These are phyloP conservation scores for Apiospora phragmitis DNA, from an alignment of 2,329 filamentous ascomycete genomes.

Conservation along the genomic window DNA sequence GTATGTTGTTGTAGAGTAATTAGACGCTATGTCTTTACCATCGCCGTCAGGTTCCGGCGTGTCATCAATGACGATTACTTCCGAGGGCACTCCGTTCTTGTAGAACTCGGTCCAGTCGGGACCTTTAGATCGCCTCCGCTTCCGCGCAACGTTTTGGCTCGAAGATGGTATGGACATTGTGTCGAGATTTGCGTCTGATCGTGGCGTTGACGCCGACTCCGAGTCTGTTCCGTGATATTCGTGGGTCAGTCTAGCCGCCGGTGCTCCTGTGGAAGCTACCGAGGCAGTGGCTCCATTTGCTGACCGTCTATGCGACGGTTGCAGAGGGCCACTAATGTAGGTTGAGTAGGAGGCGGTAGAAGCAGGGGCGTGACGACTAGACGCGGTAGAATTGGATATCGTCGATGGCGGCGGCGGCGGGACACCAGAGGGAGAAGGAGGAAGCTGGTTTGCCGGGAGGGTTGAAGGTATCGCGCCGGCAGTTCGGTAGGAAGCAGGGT, in stretches of 20 bases:
- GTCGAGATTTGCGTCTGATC: constrained; percentile 32
- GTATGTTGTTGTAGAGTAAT: constrained; percentile 37
- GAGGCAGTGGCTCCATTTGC: constrained; percentile 40
- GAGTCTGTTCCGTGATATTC: constrained; percentile 34
- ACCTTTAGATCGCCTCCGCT: constrained; percentile 59
- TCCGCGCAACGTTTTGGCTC: constrained; percentile 39
- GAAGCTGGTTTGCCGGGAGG: constrained; percentile 32
- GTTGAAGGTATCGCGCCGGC: constrained; percentile 23
- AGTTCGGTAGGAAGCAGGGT: constrained; percentile 50
- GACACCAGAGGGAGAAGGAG: constrained; percentile 36
- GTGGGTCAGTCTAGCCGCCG: constrained; percentile 17
- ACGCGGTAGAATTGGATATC: constrained; percentile 23
- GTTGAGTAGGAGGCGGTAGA: constrained; percentile 34
- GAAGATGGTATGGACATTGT: constrained; percentile 37
- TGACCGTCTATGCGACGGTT: constrained; percentile 17
- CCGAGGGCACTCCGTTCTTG: constrained; percentile 78
- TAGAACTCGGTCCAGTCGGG: constrained; percentile 83
- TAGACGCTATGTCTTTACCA: constrained; percentile 33
- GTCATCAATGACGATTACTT: constrained; percentile 77
- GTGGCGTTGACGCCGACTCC: constrained; percentile 27
- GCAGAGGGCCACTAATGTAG: constrained; percentile 23
- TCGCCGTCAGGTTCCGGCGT: constrained; percentile 58
- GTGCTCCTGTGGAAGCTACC: constrained; percentile 30
- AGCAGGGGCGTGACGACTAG: constrained; percentile 26
- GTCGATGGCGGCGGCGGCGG: constrained; percentile 39